Conservation (phyloP, 1,139 yeast genomes). For the Pichia sp. region DNA sequence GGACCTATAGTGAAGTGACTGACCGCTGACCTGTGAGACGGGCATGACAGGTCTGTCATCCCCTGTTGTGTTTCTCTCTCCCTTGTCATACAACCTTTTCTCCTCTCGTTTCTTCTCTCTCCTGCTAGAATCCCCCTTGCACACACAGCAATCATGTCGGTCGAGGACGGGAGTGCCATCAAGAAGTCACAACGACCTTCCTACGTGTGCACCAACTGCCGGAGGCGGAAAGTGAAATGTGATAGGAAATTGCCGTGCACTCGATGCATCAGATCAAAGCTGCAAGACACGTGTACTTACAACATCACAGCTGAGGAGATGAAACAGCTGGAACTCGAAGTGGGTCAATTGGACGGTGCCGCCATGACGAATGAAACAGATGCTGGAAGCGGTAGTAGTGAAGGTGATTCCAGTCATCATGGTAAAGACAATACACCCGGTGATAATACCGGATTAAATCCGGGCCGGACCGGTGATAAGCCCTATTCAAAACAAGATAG, state of each 20-base stretch:
- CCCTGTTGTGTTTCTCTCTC: too few relatives aligned
- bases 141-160: too few relatives aligned
- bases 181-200: slow-evolving; percentile 25
- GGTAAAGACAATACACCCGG: too few relatives aligned
- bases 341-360: not conserved
- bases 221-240: slow-evolving; percentile 37
- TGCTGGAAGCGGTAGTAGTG: too few relatives aligned
- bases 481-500: slow-evolving; percentile 1
- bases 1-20: too few relatives aligned
- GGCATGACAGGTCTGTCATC: too few relatives aligned
- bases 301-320: not conserved
- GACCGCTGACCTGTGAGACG: too few relatives aligned
- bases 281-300: slow-evolving; percentile 15
- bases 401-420: not conserved
- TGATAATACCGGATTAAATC: not conserved
- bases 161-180: too few relatives aligned
- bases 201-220: slow-evolving; percentile 28
- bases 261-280: slow-evolving; percentile 29
- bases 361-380: not conserved
- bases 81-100: too few relatives aligned
- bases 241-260: slow-evolving; percentile 49
- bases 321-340: not conserved
- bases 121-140: too few relatives aligned
- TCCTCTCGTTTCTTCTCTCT: too few relatives aligned
- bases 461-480: too few relatives aligned